Percentiles rank a stretch among this genome's conserved stretches.
Evolutionary conservation across 192 early-diverging fungal genomes (phyloP).

Genomic region (Coemansia sp.): DNA sequence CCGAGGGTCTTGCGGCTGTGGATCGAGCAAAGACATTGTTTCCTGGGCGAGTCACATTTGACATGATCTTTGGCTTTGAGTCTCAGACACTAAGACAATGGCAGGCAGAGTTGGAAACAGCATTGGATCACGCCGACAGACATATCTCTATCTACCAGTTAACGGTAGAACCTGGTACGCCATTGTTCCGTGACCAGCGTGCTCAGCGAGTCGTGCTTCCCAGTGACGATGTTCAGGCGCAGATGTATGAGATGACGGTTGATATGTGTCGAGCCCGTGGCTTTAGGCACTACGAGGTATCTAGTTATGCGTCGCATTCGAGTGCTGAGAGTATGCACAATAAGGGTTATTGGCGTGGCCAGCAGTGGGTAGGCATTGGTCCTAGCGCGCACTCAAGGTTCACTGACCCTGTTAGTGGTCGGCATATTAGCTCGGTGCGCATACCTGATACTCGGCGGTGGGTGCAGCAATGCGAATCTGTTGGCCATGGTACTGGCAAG

Average conservation of each 20-base stretch:
- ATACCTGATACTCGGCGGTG: conserved; percentile 37
- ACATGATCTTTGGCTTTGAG: conserved; percentile 62
- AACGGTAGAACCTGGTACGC: conserved; percentile 62
- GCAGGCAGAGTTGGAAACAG: conserved; percentile 41
- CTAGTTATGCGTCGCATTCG: conserved; percentile 39
- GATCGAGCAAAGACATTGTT: conserved; percentile 38
- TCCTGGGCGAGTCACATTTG: conserved; percentile 44
- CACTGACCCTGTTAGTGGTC: conserved; percentile 28
- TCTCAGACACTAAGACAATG: conserved; percentile 49
- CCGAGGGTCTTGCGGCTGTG: conserved; percentile 45
- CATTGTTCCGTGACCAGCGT: conserved; percentile 41
- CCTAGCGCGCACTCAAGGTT: conserved; percentile 64
- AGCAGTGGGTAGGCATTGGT: conserved; percentile 61
- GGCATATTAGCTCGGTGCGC: conserved; percentile 26
- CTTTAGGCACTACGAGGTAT: conserved; percentile 62
- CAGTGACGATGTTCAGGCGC: conserved; percentile 36
- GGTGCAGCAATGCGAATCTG: conserved; percentile 30
- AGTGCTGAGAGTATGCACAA: conserved; percentile 55
- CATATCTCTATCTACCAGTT: conserved; percentile 64
- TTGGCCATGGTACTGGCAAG: conserved; percentile 36
- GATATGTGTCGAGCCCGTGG: conserved; percentile 23
- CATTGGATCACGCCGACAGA: conserved; percentile 30
- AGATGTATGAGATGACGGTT: conserved; percentile 53
- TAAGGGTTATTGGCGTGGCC: conserved; percentile 59
- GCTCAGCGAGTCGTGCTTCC: conserved; percentile 29